phyloP scores from a whole-genome alignment of 495 filamentous ascomycete genomes.

The Trichoderma asperelloides region DNA sequence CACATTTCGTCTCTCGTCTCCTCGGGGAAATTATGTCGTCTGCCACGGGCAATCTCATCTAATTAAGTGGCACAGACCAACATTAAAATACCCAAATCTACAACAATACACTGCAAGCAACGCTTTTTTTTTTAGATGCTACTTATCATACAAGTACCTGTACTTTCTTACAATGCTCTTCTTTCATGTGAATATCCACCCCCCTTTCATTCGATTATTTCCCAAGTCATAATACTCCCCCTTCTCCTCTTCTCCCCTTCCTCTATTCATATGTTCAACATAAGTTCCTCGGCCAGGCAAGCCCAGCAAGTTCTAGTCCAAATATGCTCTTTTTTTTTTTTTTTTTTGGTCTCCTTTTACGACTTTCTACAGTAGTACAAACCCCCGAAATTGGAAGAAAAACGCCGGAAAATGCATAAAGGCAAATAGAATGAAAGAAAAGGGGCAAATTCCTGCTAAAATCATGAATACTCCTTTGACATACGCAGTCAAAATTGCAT shows the following conservation, averaged over 20 bases:
- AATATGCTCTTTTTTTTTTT: not conserved
- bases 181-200: too few species aligned
- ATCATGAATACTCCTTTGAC: not conserved
- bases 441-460: not conserved
- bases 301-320: not conserved
- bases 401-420: not conserved
- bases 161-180: too few species aligned
- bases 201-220: not conserved
- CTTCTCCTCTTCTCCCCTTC: not conserved
- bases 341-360: not conserved
- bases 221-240: not conserved
- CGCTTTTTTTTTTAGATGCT: too few species aligned
- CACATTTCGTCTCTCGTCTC: too few species aligned
- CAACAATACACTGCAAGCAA: too few species aligned
- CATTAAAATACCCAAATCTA: too few species aligned
- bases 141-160: too few species aligned
- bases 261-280: not conserved
- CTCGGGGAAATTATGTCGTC: too few species aligned
- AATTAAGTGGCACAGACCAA: too few species aligned
- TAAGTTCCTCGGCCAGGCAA: not conserved
- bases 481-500: not conserved
- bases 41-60: too few species aligned
- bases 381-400: not conserved
- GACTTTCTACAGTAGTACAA: not conserved
- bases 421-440: not conserved